A percentile compares a stretch with the other conserved stretches of the same genome.
Evolutionary conservation across 352 stramenopile genomes (phyloP).

Genomic region (Pythium scleroteichum): DNA sequence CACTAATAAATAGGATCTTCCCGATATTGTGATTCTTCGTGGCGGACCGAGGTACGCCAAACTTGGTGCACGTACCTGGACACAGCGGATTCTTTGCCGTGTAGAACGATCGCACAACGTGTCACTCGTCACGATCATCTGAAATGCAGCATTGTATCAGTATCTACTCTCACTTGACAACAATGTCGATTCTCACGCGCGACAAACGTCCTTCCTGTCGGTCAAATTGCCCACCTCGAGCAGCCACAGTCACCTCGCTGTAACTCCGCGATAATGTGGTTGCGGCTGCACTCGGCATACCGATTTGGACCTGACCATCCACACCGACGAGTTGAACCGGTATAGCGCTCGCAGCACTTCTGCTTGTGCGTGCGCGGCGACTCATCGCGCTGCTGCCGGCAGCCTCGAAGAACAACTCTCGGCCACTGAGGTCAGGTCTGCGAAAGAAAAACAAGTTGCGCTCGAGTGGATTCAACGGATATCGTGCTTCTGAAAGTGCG

Average conservation of each 20-base stretch:
- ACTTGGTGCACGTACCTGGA: conserved; percentile 31
- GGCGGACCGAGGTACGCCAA: neutral
- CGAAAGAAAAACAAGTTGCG: conserved; percentile 26
- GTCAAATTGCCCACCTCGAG: neutral
- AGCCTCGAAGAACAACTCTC: conserved; percentile 44
- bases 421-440: conserved; percentile 38
- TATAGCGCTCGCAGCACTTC: neutral
- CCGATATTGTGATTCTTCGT: neutral
- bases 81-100: conserved; percentile 34
- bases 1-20: conserved; percentile 14
- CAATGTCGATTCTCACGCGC: conserved; percentile 18
- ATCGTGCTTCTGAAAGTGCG: no score
- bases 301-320: conserved; percentile 47
- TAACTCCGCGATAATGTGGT: conserved; percentile 3
- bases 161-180: neutral
- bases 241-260: conserved; percentile 11
- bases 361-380: neutral
- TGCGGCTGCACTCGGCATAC: conserved; percentile 31
- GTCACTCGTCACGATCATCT: conserved; percentile 50
- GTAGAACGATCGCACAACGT: conserved; percentile 33
- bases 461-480: neutral
- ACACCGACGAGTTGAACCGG: conserved; percentile 55
- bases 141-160: neutral
- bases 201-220: conserved; percentile 18
- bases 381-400: conserved; percentile 15